Evolutionary conservation across 208 protist species (phyloP).

Genomic region (Trypanosoma cruzi): DNA sequence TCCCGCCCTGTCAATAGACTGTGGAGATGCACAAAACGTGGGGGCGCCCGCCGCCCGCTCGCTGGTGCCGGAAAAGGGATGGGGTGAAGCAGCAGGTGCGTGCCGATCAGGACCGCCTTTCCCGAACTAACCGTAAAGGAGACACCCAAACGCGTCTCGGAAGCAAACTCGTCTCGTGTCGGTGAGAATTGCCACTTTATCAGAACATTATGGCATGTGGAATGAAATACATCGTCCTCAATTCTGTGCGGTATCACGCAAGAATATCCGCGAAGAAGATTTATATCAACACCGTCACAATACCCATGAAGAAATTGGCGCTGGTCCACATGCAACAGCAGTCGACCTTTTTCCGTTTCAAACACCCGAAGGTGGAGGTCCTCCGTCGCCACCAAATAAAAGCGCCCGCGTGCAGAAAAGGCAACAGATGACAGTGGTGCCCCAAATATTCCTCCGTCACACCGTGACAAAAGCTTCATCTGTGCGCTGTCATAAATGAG

Average conservation of each 20-base stretch:
- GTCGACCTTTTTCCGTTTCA: constrained; percentile 57
- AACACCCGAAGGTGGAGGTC: constrained; percentile 67
- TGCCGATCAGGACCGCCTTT: background rate
- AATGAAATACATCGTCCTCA: constrained; percentile 55
- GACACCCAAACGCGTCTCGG: background rate
- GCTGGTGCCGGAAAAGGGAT: background rate
- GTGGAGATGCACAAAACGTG: constrained; percentile 19
- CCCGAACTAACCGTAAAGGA: constrained; percentile 17
- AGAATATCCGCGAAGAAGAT: constrained; percentile 24
- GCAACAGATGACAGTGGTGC: constrained; percentile 49
- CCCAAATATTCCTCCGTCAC: constrained; percentile 47
- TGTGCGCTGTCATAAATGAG: constrained; percentile 71
- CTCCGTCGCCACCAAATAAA: constrained; percentile 62
- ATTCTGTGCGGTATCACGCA: constrained; percentile 41
- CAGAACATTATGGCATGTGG: constrained; percentile 28
- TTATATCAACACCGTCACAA: background rate
- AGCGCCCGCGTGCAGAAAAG: constrained; percentile 78
- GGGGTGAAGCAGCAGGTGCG: constrained; percentile 24
- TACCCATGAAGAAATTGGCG: constrained; percentile 30
- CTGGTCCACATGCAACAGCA: constrained; percentile 45
- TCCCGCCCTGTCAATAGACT: background rate
- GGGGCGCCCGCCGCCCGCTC: constrained; percentile 10
- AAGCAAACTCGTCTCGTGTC: constrained; percentile 22
- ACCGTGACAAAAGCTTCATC: constrained; percentile 63
- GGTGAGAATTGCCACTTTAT: constrained; percentile 17